Percentiles rank a stretch among this genome's conserved stretches.
phyloP scores from a whole-genome alignment of 305 asterid genomes.

The Fraxinus latifolia region DNA sequence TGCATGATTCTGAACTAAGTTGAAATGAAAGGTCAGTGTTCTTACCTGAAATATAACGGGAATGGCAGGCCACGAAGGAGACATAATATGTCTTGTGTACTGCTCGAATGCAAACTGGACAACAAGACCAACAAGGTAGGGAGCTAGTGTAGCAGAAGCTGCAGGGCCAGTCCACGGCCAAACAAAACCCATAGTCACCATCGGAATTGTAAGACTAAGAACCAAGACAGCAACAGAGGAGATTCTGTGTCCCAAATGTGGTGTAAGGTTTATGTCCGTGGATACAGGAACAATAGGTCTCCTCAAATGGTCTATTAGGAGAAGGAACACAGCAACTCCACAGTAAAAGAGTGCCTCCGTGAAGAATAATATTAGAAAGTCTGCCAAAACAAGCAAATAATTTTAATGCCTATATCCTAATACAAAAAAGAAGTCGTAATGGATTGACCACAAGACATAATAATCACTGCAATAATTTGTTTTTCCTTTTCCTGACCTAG shows the following conservation, averaged over 20 bases:
- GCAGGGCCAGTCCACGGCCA: constrained; percentile 99
- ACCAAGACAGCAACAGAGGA: constrained; percentile 78
- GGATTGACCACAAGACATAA: background rate
- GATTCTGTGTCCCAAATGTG: constrained; percentile 57
- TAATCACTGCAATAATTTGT: constrained; percentile 16
- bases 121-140: constrained; percentile 83
- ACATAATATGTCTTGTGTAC: constrained; percentile 58
- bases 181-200: constrained; percentile 88
- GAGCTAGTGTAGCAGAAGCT: constrained; percentile 96
- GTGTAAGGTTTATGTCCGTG: constrained; percentile 32
- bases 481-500: background rate
- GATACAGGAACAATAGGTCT: constrained; percentile 44
- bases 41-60: constrained; percentile 86
- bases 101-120: constrained; percentile 89
- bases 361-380: constrained; percentile 88
- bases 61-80: constrained; percentile 84
- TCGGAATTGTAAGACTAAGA: constrained; percentile 74
- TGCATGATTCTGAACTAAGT: constrained; percentile 15
- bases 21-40: background rate
- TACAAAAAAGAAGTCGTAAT: too few relatives aligned
- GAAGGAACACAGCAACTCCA: constrained; percentile 77
- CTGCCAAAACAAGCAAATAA: constrained; percentile 41
- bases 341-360: constrained; percentile 91
- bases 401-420: background rate
- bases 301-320: constrained; percentile 58